These are phyloP conservation scores for Halenospora varia DNA, from an alignment of 495 filamentous ascomycete species.

Conservation along the genomic window DNA sequence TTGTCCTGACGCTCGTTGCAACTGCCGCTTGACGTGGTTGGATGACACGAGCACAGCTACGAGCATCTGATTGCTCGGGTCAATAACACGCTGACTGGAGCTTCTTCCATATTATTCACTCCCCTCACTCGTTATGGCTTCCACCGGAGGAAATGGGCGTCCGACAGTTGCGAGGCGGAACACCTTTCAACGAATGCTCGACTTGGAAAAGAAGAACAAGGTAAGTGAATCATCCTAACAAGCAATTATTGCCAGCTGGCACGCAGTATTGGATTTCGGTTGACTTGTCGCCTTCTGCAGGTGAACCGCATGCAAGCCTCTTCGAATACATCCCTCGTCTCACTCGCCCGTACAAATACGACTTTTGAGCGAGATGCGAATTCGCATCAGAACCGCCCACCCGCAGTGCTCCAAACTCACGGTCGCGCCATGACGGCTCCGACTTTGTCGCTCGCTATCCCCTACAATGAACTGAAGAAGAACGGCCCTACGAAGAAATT, in stretches of 20 bases:
- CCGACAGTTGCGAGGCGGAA: constrained; percentile 27
- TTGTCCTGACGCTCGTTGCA: not conserved
- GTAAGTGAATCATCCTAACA: constrained; percentile 36
- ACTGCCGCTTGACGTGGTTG: not conserved
- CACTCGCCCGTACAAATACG: constrained; percentile 15
- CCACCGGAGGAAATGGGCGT: not conserved
- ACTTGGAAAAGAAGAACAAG: constrained; percentile 49
- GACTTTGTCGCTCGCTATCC: constrained; percentile 12
- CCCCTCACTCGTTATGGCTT: not conserved
- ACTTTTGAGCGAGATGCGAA: constrained; percentile 1
- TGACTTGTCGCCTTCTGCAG: constrained; percentile 31
- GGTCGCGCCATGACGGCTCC: constrained; percentile 20
- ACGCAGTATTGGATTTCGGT: constrained; percentile 10
- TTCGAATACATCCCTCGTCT: not conserved
- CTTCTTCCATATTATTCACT: not conserved
- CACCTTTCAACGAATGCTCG: constrained; percentile 46
- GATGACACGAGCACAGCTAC: not conserved
- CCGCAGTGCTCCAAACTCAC: not conserved
- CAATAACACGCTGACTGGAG: not conserved
- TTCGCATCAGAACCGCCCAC: not conserved
- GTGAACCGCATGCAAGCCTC: constrained; percentile 32
- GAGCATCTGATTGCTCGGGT: not conserved
- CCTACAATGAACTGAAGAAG: not conserved
- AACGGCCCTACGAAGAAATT: constrained; percentile 13
- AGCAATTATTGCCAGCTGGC: constrained; percentile 27